Evolutionary conservation across 169 alveolate species (phyloP).

Genomic region (Plasmodium fragile): DNA sequence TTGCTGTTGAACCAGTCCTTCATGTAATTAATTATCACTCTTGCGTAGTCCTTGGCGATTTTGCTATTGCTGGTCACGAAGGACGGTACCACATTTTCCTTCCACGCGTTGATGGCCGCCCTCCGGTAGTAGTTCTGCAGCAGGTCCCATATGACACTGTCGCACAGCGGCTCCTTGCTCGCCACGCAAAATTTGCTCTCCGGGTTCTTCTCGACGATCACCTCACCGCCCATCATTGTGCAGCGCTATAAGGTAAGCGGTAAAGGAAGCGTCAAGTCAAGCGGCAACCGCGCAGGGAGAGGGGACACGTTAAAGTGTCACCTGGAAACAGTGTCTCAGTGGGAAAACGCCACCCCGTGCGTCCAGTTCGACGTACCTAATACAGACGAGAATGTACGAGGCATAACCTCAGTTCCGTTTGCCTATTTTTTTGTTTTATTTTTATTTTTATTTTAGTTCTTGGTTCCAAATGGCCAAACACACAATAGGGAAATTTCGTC

Average conservation of each 20-base stretch:
- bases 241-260: background rate
- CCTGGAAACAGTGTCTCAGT: too few species aligned
- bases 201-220: slow-evolving; percentile 86
- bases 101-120: slow-evolving; percentile 89
- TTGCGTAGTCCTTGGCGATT: slow-evolving; percentile 87
- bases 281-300: background rate
- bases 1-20: slow-evolving; percentile 81
- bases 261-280: background rate
- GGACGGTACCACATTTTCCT: slow-evolving; percentile 87
- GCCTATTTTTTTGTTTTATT: background rate
- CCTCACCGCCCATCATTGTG: slow-evolving; percentile 84
- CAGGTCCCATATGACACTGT: slow-evolving; percentile 87
- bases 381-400: background rate
- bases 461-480: too few species aligned
- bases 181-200: slow-evolving; percentile 84
- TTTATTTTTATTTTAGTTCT: background rate
- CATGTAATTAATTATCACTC: slow-evolving; percentile 85
- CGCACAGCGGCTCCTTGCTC: slow-evolving; percentile 79
- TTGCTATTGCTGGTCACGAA: slow-evolving; percentile 88
- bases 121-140: slow-evolving; percentile 84
- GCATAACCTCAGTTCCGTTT: background rate
- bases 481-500: background rate
- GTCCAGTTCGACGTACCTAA: background rate
- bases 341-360: background rate
- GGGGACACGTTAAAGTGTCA: background rate